These are phyloP conservation scores for Diaporthe amygdali DNA, from an alignment of 2,329 filamentous ascomycete species.

Conservation along the genomic window DNA sequence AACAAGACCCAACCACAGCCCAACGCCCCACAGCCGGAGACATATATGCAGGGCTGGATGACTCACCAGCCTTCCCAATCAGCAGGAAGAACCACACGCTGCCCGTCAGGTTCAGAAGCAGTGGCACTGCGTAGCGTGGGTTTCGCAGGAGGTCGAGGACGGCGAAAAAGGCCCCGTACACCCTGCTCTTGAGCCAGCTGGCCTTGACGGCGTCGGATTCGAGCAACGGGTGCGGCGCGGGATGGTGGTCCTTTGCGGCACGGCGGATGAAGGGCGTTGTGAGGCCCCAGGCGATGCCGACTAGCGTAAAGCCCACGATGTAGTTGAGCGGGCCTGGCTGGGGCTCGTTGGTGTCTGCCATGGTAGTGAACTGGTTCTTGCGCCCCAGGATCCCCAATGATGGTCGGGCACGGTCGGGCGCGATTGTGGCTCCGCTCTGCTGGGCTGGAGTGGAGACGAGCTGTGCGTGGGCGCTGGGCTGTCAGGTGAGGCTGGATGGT, in stretches of 20 bases:
- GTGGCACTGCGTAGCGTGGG: slow-evolving; percentile 82
- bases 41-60: neutral
- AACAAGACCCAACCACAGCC: neutral
- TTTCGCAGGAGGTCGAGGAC: slow-evolving; percentile 80
- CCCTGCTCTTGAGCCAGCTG: slow-evolving; percentile 66
- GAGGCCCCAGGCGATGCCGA: slow-evolving; percentile 91
- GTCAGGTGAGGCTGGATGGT: neutral
- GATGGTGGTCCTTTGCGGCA: slow-evolving; percentile 78
- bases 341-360: slow-evolving; percentile 24
- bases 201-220: slow-evolving; percentile 53
- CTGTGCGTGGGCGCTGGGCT: neutral
- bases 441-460: neutral
- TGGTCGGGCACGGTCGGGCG: slow-evolving; percentile 1
- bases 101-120: slow-evolving; percentile 88
- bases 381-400: neutral
- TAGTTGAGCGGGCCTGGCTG: slow-evolving; percentile 74
- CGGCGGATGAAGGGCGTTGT: slow-evolving; percentile 91
- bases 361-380: too few species aligned
- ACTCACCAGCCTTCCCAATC: slow-evolving; percentile 74
- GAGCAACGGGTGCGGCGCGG: slow-evolving; percentile 62
- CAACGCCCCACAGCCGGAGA: neutral
- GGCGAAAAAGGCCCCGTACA: slow-evolving; percentile 72
- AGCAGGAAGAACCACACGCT: slow-evolving; percentile 97
- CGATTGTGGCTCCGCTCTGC: neutral
- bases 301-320: slow-evolving; percentile 85